phyloP scores from a whole-genome alignment of 1,284 basidiomycete genomes.

The Laetiporus sulphureus region DNA sequence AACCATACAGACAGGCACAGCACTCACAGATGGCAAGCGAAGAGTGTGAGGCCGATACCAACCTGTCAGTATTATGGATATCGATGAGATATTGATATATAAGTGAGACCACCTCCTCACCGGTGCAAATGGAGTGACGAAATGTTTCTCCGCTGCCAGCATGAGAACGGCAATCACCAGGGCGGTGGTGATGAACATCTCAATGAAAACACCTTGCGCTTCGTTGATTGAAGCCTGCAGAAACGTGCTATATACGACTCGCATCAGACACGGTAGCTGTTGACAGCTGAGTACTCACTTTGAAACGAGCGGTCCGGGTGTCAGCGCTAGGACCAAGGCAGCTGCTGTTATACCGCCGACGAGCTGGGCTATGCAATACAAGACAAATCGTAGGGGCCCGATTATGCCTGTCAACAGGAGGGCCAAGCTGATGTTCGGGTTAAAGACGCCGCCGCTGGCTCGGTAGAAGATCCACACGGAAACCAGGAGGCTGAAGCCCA shows the following conservation, averaged over 20 bases:
- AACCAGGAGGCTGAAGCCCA: slow-evolving; percentile 64
- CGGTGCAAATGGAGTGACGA: slow-evolving; percentile 67
- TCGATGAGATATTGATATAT: neutral
- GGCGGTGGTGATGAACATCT: slow-evolving; percentile 64
- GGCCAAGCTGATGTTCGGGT: slow-evolving; percentile 62
- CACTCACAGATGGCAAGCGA: slow-evolving; percentile 57
- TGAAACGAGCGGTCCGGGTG: slow-evolving; percentile 51
- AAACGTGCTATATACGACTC: slow-evolving; percentile 35
- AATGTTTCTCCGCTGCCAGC: slow-evolving; percentile 66
- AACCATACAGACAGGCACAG: neutral
- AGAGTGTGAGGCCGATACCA: slow-evolving; percentile 66
- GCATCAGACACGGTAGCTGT: too few relatives aligned
- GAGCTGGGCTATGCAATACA: slow-evolving; percentile 60
- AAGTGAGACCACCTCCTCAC: slow-evolving; percentile 25
- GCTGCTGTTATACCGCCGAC: slow-evolving; percentile 57
- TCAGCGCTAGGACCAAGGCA: slow-evolving; percentile 53
- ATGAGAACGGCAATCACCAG: slow-evolving; percentile 58
- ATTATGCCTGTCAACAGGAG: slow-evolving; percentile 56
- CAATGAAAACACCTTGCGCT: slow-evolving; percentile 62
- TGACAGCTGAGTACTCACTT: slow-evolving; percentile 34
- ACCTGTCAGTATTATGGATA: slow-evolving; percentile 33
- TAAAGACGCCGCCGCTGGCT: slow-evolving; percentile 66
- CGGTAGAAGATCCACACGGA: slow-evolving; percentile 73
- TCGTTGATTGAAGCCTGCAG: slow-evolving; percentile 38
- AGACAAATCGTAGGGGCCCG: slow-evolving; percentile 51